phyloP scores from a whole-genome alignment of 202 grass and related monocot genomes.

The Digitaria exilis region DNA sequence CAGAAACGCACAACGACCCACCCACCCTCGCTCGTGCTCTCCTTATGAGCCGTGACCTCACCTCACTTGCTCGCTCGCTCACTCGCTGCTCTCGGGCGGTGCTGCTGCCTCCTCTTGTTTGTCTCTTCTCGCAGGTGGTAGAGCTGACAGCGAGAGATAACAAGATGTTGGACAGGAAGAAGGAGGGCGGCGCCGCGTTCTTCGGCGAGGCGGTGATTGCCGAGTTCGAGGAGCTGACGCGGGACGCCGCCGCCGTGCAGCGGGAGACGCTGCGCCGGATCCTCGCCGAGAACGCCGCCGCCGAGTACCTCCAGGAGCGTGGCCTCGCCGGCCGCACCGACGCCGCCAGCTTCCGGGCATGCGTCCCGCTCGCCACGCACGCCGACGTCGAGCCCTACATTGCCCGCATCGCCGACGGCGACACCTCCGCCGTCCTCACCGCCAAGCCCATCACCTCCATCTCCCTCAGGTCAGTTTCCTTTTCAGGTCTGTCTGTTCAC shows the following conservation, averaged over 20 bases:
- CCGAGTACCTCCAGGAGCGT: slow-evolving; percentile 63
- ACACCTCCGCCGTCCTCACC: slow-evolving; percentile 68
- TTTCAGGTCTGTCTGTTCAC: too few species aligned
- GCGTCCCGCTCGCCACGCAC: slow-evolving; percentile 71
- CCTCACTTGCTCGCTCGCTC: neutral
- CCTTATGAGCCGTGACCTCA: neutral
- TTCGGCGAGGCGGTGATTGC: slow-evolving; percentile 67
- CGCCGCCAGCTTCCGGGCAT: slow-evolving; percentile 55
- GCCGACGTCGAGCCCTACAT: slow-evolving; percentile 80
- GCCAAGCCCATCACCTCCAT: slow-evolving; percentile 70
- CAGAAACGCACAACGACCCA: neutral
- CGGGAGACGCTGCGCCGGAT: slow-evolving; percentile 65
- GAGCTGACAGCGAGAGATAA: neutral
- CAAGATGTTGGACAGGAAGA: slow-evolving; percentile 68
- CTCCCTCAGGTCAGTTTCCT: too few species aligned
- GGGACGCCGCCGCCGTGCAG: slow-evolving; percentile 59
- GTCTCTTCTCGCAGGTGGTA: neutral
- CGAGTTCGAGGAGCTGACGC: slow-evolving; percentile 69
- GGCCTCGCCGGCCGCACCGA: slow-evolving; percentile 76
- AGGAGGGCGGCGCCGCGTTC: slow-evolving; percentile 2
- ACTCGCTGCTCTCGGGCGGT: too few species aligned
- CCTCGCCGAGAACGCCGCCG: slow-evolving; percentile 56
- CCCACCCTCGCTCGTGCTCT: neutral
- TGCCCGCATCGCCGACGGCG: slow-evolving; percentile 76
- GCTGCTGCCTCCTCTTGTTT: neutral